phyloP scores from a whole-genome alignment of 1,284 basidiomycete species.

The Serendipita sp. region DNA sequence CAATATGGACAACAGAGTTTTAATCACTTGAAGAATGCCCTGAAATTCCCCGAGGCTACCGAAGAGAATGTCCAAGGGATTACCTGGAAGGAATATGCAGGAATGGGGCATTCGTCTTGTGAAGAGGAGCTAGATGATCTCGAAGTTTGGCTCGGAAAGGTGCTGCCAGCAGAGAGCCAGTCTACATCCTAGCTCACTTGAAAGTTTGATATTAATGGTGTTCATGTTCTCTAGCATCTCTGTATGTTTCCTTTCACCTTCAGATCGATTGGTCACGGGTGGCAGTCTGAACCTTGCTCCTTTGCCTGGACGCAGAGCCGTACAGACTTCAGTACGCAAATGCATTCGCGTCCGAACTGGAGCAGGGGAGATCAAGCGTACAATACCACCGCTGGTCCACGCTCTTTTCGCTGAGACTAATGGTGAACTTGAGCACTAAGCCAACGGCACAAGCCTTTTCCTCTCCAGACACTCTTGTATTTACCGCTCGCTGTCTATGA shows the following conservation, averaged over 20 bases:
- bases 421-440: constrained; percentile 6
- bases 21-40: constrained; percentile 35
- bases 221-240: too few species aligned
- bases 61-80: constrained; percentile 29
- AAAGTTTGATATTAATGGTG: too few species aligned
- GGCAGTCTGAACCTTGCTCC: not conserved
- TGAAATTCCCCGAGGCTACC: constrained; percentile 30
- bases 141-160: constrained; percentile 43
- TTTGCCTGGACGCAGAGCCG: constrained; percentile 4
- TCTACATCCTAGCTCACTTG: too few species aligned
- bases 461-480: not conserved
- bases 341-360: constrained; percentile 7
- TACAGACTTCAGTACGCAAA: not conserved
- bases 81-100: constrained; percentile 45
- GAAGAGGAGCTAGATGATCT: constrained; percentile 52
- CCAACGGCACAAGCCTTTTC: not conserved
- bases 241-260: not conserved
- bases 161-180: constrained; percentile 22
- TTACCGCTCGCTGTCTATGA: not conserved
- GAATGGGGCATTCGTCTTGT: constrained; percentile 48
- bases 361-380: not conserved
- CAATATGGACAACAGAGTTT: constrained; percentile 34
- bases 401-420: constrained; percentile 6
- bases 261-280: not conserved
- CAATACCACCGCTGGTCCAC: not conserved